Evolutionary conservation across 768 basidiomycete genomes (phyloP), one percentile per base, ranked within the genome.

Genomic region (Vararia minispora): DNA sequence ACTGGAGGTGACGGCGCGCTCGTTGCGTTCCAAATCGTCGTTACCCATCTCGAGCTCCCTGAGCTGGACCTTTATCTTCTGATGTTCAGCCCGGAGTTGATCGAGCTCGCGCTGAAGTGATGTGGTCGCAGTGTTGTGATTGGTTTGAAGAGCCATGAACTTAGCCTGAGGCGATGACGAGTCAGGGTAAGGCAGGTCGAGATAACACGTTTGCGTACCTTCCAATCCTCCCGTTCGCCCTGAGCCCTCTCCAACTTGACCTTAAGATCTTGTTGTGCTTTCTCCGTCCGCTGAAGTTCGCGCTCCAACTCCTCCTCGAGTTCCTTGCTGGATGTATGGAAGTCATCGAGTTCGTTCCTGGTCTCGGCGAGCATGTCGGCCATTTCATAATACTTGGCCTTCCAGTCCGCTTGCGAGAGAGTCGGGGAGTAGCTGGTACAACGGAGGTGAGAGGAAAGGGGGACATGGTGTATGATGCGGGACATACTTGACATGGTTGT

Each of bases 31-130:
- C 41, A 99, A 68, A 61, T 98, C 92, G 52, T 99, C 95, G 52
- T 95, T 97, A 33, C 94, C 94, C 76, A 98, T 84, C 61, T 98
- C 94, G 22, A 95, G 66, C 57, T 97, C 88, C 16, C 86, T 74
- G 13, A 90, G 62, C 53, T 83, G 78, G 16, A 82, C 63, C 59
- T 84, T 84, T 44, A 73, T 58, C 35, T 66, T 65, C 53, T 82
- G 81, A 45, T 79, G 70, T 43, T 81, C 77, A 52, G 83, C 76
- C 40, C 88, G 73, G 26, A 86, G 67, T 40, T 72, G 75, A 51
- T 94, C 90, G 31, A 92, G 68, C 59, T 97, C 87, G 41, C 86
- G 80, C 58, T 98, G 94, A 46, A 99, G 72, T 37, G 89, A 89
- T 2, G 83, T 77, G 4, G 83, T 82, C 0, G 88, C 88, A 13